phyloP scores from a whole-genome alignment of 2,329 filamentous ascomycete genomes.

The Fusarium oligoseptatum region DNA sequence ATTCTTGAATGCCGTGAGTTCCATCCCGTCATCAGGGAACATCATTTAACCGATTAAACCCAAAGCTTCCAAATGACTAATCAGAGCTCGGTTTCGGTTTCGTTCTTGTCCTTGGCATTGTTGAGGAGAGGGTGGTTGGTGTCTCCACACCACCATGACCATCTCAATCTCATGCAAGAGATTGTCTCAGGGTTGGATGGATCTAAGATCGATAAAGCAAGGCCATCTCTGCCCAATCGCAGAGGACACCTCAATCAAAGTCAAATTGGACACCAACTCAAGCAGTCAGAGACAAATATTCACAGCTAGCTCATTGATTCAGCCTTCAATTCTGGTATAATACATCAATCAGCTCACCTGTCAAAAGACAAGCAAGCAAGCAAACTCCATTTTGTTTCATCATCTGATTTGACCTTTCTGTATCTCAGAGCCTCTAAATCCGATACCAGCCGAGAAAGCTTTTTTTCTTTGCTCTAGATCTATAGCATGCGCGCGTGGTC shows the following conservation, averaged over 20 bases:
- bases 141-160: background rate
- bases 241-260: background rate
- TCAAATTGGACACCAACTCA: background rate
- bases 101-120: background rate
- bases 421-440: background rate
- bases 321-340: background rate
- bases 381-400: background rate
- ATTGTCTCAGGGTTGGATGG: background rate
- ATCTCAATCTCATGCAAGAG: background rate
- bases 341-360: background rate
- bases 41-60: background rate
- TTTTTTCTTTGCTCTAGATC: constrained; percentile 18
- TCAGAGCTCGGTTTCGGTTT: background rate
- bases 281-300: background rate
- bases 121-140: background rate
- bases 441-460: constrained; percentile 18
- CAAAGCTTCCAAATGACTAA: background rate
- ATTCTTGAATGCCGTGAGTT: background rate
- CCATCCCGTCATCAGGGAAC: background rate
- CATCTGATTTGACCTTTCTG: background rate
- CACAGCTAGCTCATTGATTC: background rate
- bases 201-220: constrained; percentile 1
- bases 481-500: constrained; percentile 24
- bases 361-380: background rate
- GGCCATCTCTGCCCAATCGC: background rate